Base-by-base conservation (phyloP, 768 basidiomycete genomes). In the Mrakia blollopis region DNA sequence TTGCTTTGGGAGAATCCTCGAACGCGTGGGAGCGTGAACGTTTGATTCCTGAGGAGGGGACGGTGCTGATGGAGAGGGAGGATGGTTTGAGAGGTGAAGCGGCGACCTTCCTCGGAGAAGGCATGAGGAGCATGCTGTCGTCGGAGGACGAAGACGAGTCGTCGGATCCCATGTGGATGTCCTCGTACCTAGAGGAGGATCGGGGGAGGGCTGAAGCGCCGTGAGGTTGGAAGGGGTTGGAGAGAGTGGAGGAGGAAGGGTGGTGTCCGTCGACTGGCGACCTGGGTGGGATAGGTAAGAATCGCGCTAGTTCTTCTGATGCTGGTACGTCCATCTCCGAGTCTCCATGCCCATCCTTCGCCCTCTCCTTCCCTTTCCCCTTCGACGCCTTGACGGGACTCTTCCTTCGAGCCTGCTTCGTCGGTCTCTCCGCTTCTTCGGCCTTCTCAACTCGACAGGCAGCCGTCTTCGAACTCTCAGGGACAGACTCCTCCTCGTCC, bases 51-150 rank as follows among this genome's bases (percentile, higher is more conserved):
- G 37, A 39, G 8, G 65, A 37, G 37, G 65, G 35, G 65, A 44
- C 65, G 37, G 37, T 37, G 37, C 35, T 39, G 35, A 25, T 35
- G 32, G 63, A 65, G 63, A 65, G 63, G 35, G 65, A 68, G 4
- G 65, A 39, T 23, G 37, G 65, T 37, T 68, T 68, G 35, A 39
- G 65, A n/a, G 65, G 65, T 1, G 65, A 68, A n/a, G 65, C 35
- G 35, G 39, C 35, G 35, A 39, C 35, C 37, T 68, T 68, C 25
- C 18, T 37, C 21, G 65, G 65, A 18, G 65, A 68, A 21, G 65
- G 65, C 65, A 68, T 68, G 21, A 68, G 65, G 5, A 67, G 65
- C 65, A 68, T 35, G 65, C 65, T 68, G 39, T 68, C 65, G 65
- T 68, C 65, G 25, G 65, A 68, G 25, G 65, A 68, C 25, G 35